Evolutionary conservation across 148 eudicot species (phyloP).

Genomic region (Chenopodium berlandieri): DNA sequence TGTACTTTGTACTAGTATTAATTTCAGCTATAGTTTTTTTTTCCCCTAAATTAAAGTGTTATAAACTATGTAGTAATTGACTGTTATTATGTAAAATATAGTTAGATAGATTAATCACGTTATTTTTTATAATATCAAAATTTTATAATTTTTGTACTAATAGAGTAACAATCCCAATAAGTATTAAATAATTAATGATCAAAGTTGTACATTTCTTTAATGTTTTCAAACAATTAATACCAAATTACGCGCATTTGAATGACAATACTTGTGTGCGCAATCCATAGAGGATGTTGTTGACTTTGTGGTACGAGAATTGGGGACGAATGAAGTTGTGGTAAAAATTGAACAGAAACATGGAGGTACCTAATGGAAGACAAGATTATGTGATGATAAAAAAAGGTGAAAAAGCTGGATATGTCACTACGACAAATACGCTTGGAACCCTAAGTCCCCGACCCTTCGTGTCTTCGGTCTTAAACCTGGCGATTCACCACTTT

Average conservation of each 20-base stretch:
- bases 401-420: not conserved
- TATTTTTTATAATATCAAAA: no score
- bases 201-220: not conserved
- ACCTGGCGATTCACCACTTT: conserved; percentile 9
- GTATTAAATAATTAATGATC: not conserved
- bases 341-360: not conserved
- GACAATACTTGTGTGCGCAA: conserved; percentile 11
- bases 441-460: not conserved
- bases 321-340: not conserved
- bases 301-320: conserved; percentile 3
- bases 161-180: no score
- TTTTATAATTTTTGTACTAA: no score
- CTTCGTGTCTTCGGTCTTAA: not conserved
- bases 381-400: not conserved
- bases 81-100: no score
- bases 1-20: no score
- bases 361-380: not conserved
- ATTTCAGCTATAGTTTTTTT: no score
- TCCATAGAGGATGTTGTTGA: conserved; percentile 8
- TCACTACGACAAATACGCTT: conserved; percentile 6
- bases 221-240: not conserved
- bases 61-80: no score
- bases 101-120: no score
- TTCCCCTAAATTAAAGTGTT: no score
- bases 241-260: not conserved